Evolutionary conservation across 768 basidiomycete genomes (phyloP).

Genomic region (Leucocoprinus sp.): DNA sequence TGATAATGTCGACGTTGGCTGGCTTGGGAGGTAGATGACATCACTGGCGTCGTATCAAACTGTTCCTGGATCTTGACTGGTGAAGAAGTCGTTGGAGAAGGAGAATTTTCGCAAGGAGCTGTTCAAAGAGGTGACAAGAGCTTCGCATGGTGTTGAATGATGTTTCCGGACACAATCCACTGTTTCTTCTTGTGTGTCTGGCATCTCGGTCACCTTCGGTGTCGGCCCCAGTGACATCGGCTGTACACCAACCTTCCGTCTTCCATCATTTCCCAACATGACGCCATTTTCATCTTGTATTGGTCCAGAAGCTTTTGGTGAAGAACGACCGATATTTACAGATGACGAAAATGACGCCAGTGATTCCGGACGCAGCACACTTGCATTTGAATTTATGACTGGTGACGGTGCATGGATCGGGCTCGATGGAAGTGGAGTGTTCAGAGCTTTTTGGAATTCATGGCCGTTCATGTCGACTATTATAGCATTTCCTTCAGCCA

Average conservation of each 20-base stretch:
- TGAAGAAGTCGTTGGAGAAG: not conserved
- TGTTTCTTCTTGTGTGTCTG: not conserved
- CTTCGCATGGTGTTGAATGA: not conserved
- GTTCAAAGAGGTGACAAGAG: not conserved
- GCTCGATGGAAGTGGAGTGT: slow-evolving; percentile 10
- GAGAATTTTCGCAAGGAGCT: not conserved
- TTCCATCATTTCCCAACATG: not conserved
- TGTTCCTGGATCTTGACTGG: slow-evolving; percentile 10
- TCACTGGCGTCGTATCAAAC: slow-evolving; percentile 17
- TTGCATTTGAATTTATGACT: not conserved
- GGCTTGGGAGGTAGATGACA: slow-evolving; percentile 13
- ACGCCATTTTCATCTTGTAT: not conserved
- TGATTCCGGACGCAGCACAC: not conserved
- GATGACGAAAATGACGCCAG: not conserved
- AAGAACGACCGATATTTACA: slow-evolving; percentile 1
- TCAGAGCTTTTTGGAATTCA: slow-evolving; percentile 4
- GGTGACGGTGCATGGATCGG: not conserved
- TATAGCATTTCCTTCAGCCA: not conserved
- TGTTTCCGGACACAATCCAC: slow-evolving; percentile 1
- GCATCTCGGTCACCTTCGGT: not conserved
- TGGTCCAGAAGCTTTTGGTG: slow-evolving; percentile 11
- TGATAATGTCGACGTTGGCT: slow-evolving; percentile 37
- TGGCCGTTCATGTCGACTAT: not conserved
- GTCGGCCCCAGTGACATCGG: slow-evolving; percentile 4
- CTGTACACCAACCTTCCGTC: slow-evolving; percentile 1